Base-by-base conservation (phyloP, 768 basidiomycete species). In the Suillus clintonianus region DNA sequence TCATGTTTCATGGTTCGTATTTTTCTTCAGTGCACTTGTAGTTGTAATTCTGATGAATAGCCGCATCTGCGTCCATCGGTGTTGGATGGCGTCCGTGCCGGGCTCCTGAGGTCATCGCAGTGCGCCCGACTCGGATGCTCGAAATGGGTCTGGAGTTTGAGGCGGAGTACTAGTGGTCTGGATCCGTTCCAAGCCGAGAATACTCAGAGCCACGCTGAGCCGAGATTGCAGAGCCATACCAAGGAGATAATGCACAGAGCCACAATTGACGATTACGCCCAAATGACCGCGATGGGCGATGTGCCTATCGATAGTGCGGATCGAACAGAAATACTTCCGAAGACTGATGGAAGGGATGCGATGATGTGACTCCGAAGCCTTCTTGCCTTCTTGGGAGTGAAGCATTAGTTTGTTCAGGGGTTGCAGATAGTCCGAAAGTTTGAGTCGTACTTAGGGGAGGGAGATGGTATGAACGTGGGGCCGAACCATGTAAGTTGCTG, bases 291-390 rank as follows among this genome's bases (percentile, higher is more conserved):
- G 59, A 60, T 60, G 27, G 59, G 53, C 30, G 27, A 37, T 45
- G 62, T 64, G 53, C 61, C 53, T 62, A 64, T 63, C 62, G 64
- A 64, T 62, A 32, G 51, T 53, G 63, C 19, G 39, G 32, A 30
- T 42, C 36, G 36, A 39, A 27, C 36, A 62, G 39, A 64, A 53
- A 63, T 63, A 48, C 36, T 58, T 59, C 24, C 56, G 37, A 57
- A 57, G 54, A 19, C 41, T 57, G 24, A 57, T 41, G 56, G 4
- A 54, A 24, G 24, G 10, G 24, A 9, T 27, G 50, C 13, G 10
- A 3, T 27, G 27, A 27, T 22, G n/a, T n/a, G 34, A 41, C 37
- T 42, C 56, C 24, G 39, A 57, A 41, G 27, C 10, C 19, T 41
- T 57, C 39, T 57, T 27, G 24, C 24, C 24, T 41, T 57, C 37